Evolutionary conservation across 2,329 filamentous ascomycete species (phyloP).

Genomic region (Colletotrichum sp.): DNA sequence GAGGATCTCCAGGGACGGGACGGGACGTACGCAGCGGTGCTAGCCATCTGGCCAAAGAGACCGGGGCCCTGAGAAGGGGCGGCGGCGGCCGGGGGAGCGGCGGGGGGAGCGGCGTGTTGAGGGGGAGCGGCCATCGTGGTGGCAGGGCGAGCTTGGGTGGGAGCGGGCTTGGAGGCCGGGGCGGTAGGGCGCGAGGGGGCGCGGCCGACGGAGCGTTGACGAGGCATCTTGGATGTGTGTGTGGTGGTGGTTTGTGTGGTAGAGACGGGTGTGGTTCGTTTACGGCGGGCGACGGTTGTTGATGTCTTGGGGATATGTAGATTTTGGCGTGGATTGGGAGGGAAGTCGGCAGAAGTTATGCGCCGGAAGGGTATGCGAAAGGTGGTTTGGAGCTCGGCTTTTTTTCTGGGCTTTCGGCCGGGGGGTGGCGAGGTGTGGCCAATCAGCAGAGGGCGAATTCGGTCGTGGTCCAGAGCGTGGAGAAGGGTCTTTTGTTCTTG

Average conservation of each 20-base stretch:
- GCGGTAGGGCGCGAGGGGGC: constrained; percentile 70
- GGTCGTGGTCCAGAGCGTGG: background rate
- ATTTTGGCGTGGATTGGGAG: constrained; percentile 26
- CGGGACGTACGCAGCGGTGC: constrained; percentile 87
- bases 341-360: constrained; percentile 19
- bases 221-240: constrained; percentile 67
- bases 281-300: background rate
- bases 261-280: background rate
- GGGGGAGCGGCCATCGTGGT: constrained; percentile 66
- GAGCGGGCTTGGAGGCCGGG: constrained; percentile 58
- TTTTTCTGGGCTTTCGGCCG: background rate
- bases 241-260: background rate
- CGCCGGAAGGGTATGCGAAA: background rate
- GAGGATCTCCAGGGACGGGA: background rate
- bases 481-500: background rate
- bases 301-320: constrained; percentile 31
- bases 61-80: constrained; percentile 73
- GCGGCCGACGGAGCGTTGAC: constrained; percentile 72
- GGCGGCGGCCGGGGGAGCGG: constrained; percentile 55
- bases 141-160: constrained; percentile 72
- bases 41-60: constrained; percentile 95
- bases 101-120: constrained; percentile 40
- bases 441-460: constrained; percentile 9
- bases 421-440: constrained; percentile 7
- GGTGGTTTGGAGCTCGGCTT: constrained; percentile 7